phyloP scores from a whole-genome alignment of 257 asterid species.

The Solanum appendiculatum region DNA sequence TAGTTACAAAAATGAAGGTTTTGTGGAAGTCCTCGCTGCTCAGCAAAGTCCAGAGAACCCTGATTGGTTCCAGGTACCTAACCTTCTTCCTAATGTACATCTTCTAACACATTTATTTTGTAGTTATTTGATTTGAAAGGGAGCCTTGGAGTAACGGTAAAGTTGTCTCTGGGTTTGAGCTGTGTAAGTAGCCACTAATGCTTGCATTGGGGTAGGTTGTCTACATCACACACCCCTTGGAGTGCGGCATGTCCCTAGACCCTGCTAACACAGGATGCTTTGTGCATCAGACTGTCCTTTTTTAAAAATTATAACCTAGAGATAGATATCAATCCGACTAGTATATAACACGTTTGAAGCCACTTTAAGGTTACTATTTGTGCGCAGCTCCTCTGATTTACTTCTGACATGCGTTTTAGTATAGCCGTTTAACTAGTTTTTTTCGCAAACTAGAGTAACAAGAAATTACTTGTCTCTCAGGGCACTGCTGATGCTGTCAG shows the following conservation, averaged over 20 bases:
- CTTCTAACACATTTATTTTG: not conserved
- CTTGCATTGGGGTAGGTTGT: not conserved
- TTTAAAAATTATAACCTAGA: not conserved
- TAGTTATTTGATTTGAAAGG: not conserved
- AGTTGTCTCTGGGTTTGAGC: not conserved
- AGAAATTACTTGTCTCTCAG: slow-evolving; percentile 21
- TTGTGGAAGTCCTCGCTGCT: slow-evolving; percentile 98
- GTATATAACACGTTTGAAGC: not conserved
- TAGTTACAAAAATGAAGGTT: slow-evolving; percentile 81
- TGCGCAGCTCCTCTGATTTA: not conserved
- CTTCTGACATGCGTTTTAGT: not conserved
- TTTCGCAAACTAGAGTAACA: not conserved
- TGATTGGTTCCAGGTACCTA: slow-evolving; percentile 81
- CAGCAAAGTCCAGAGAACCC: slow-evolving; percentile 98
- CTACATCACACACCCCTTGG: too few relatives aligned
- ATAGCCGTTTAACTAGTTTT: not conserved
- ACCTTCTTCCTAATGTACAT: not conserved
- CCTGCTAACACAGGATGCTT: not conserved
- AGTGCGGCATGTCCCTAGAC: not conserved
- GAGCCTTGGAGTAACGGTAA: not conserved
- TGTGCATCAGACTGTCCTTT: not conserved
- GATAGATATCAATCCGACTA: not conserved
- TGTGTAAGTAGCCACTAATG: not conserved
- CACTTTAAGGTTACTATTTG: not conserved
- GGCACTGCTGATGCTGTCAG: slow-evolving; percentile 99